Percentiles rank a stretch among this genome's conserved stretches.
Conservation (phyloP, 495 filamentous ascomycete genomes). For the Talaromyces thailandensis region DNA sequence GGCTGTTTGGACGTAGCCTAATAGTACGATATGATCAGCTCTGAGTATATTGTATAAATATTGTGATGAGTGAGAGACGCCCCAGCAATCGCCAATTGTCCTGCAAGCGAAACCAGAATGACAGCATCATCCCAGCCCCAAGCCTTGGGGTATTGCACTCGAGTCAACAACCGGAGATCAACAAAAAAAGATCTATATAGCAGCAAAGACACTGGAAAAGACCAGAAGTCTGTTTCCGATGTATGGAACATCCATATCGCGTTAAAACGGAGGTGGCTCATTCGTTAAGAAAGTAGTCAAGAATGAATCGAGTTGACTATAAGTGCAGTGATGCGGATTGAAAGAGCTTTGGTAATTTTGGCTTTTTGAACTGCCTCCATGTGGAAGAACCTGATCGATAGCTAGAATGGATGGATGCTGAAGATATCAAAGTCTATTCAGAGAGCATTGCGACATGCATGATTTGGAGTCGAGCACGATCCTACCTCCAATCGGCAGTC, state of each 20-base stretch:
- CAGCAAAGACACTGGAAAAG: neutral
- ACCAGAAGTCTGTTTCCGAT: neutral
- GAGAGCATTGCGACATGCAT: neutral
- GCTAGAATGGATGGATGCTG: neutral
- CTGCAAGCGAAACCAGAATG: neutral
- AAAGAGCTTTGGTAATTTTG: neutral
- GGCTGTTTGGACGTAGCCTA: conserved; percentile 10
- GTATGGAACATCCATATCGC: neutral
- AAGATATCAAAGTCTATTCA: neutral
- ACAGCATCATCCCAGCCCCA: conserved; percentile 6
- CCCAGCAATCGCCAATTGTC: neutral
- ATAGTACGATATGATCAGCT: neutral
- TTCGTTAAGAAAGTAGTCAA: neutral
- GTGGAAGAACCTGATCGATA: neutral
- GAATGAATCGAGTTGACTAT: neutral
- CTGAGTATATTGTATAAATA: neutral
- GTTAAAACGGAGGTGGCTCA: neutral
- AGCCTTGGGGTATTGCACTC: neutral
- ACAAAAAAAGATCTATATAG: neutral
- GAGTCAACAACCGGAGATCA: neutral
- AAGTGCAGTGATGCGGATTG: neutral
- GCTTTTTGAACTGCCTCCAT: neutral
- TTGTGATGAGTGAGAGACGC: neutral
- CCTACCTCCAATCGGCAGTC: neutral
- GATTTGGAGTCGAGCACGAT: neutral